Base-by-base conservation (phyloP, 169 alveolate species). In the Plasmodium blacklocki region DNA sequence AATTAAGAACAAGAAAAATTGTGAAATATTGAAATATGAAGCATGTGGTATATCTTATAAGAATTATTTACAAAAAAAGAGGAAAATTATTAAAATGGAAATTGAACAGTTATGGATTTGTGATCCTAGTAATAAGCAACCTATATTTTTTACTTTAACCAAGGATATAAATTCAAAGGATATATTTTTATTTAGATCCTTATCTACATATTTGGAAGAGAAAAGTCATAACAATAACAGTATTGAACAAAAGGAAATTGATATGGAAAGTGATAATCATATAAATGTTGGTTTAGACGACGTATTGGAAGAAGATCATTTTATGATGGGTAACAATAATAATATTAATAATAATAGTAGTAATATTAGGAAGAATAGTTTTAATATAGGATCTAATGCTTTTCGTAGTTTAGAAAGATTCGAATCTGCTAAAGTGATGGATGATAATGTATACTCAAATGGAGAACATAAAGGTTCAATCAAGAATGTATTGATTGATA, bases 101-200 rank as follows among this genome's bases (percentile, higher is more conserved):
- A 86, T 86, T 8, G 92, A 86, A 47, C 92, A 86, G 32, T 62
- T 86, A 73, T 86, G 92, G 92, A 86, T 86, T 62, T 86, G 92
- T 72, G 92, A 86, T 45, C 92, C 92, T 1, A 86, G 92, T 54
- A 86, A 86, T 71, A 56, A 56, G 52, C 92, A 86, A 56, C 92
- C 92, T 29, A 86, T 86, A n/a, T 86, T 86, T 86, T 86, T 86
- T 63, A 86, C 92, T 2, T 54, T 72, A 50, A 60, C 92, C 7
- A 86, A 86, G 54, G 62, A 86, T 86, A 47, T 86, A 29, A 59
- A 70, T 56, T 72, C 92, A 54, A 86, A 86, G 71, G 92, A 86
- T 50, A 62, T 62, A 23, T 72, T 71, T 86, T 75, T 73, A 32
- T 86, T 86, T 56, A 47, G 67, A 54, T 86, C 86, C 4, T 23